Evolutionary conservation across 2,329 filamentous ascomycete genomes (phyloP), one percentile per base, ranked within the genome.

Genomic region (Calonectria pseudoreteaudii): DNA sequence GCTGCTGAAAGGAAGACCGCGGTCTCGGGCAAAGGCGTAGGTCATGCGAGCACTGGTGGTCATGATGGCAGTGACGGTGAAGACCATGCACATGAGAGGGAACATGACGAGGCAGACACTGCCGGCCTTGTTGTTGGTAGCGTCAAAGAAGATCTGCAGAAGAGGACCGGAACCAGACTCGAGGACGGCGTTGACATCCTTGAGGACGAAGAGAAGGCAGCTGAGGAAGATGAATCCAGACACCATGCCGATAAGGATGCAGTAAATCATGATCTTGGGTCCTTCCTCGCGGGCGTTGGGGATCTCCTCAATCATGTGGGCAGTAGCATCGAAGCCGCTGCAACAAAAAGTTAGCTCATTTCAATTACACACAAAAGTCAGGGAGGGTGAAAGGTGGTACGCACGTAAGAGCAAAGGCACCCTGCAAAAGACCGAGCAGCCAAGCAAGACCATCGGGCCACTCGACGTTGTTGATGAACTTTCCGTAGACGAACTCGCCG

Each of bases 391-490:
- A 18, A 5, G 11, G 16, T 8, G 23, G 23, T 30, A 26, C 70
- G 28, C 23, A 76, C 87, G 87, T 89, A 31, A 90, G 78, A 8
- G 86, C 85, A 72, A 89, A 88, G 0, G 87, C 87, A 1, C 87
- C 87, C 77, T 90, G 90, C 1, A 92, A 82, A 56, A 90, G 81
- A 0, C 88, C 88, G n/a, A 90, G 83, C 65, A 89, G 80, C 88
- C 88, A 92, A 4, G 90, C 86, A 41, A 94, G 81, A 0, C 92
- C 92, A 82, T 94, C 91, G 0, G 93, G 92, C 93, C 92, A 94
- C 52, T 91, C 92, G 11, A 90, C 91, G 60, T 89, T 82, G 76
- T 95, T 95, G 81, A 93, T 89, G 79, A 95, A 94, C 2, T 90
- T 83, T 7, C 88, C 86, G 75, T 93, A 94, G 14, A 94, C 93